phyloP scores from a whole-genome alignment of 1,139 yeast species.

The Trichomonascaceae sp. region DNA sequence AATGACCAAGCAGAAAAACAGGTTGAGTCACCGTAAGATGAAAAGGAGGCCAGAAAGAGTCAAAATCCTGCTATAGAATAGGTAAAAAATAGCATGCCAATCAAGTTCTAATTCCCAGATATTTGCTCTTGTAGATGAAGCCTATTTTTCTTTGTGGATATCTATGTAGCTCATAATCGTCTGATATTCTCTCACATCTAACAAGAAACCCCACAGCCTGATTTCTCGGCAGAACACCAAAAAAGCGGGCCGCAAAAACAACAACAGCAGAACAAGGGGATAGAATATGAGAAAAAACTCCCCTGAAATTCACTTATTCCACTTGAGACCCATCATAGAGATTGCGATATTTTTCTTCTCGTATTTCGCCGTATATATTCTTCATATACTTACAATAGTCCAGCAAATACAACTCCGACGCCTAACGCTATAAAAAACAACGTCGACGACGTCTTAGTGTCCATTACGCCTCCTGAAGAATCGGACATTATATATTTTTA shows the following conservation, averaged over 20 bases:
- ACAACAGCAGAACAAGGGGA: neutral
- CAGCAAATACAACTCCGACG: conserved; percentile 31
- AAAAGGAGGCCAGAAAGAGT: neutral
- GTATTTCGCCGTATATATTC: neutral
- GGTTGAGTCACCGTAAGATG: neutral
- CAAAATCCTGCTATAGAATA: neutral
- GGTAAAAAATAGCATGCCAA: neutral
- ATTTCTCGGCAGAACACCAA: neutral
- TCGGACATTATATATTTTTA: neutral
- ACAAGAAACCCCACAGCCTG: neutral
- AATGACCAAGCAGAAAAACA: neutral
- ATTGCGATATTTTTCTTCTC: neutral
- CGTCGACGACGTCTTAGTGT: conserved; percentile 17
- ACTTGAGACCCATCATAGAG: neutral
- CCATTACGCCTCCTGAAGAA: neutral
- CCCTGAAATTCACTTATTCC: neutral
- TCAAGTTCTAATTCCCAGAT: neutral
- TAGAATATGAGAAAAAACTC: neutral
- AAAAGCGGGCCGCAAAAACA: neutral
- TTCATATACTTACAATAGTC: conserved; percentile 24
- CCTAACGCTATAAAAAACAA: conserved; percentile 33
- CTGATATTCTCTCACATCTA: neutral
- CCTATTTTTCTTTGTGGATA: neutral
- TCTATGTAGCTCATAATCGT: neutral
- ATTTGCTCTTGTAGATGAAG: neutral